These are phyloP conservation scores for Ustilago lituana DNA, from an alignment of 1,284 basidiomycete genomes.

Conservation along the genomic window DNA sequence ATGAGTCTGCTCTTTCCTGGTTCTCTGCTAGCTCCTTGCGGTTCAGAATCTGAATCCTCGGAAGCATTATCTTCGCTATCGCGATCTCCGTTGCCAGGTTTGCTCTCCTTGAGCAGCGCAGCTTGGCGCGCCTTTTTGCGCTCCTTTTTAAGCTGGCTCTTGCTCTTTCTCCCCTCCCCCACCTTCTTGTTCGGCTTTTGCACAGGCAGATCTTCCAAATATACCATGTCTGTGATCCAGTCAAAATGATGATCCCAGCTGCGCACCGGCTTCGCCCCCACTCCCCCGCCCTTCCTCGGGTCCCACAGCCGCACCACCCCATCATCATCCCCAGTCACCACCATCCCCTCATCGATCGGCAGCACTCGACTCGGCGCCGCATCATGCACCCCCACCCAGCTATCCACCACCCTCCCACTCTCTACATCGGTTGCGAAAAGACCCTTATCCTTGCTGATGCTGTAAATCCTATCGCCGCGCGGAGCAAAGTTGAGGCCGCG, in stretches of 20 bases:
- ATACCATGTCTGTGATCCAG: slow-evolving; percentile 92
- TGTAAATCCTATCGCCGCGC: slow-evolving; percentile 71
- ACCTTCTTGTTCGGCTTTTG: slow-evolving; percentile 27
- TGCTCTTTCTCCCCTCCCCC: slow-evolving; percentile 27
- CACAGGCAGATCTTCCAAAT: slow-evolving; percentile 67
- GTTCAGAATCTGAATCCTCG: slow-evolving; percentile 3
- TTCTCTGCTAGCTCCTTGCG: neutral
- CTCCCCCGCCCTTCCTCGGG: slow-evolving; percentile 71
- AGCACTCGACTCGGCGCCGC: slow-evolving; percentile 73
- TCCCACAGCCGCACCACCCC: slow-evolving; percentile 96
- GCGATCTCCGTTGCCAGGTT: neutral
- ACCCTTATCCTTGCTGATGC: slow-evolving; percentile 83
- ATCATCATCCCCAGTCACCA: slow-evolving; percentile 90
- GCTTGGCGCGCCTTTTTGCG: slow-evolving; percentile 12
- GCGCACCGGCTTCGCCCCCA: slow-evolving; percentile 68
- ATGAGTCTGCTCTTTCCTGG: slow-evolving; percentile 51
- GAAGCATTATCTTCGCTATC: slow-evolving; percentile 5
- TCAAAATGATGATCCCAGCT: slow-evolving; percentile 89
- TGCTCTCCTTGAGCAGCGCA: neutral
- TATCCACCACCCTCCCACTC: slow-evolving; percentile 75
- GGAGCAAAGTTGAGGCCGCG: slow-evolving; percentile 48
- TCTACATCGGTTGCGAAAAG: slow-evolving; percentile 70
- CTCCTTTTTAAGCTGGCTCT: slow-evolving; percentile 24
- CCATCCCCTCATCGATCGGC: slow-evolving; percentile 78
- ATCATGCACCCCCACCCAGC: slow-evolving; percentile 79